phyloP scores from a whole-genome alignment of 768 basidiomycete genomes.

The Suillus variegatus region DNA sequence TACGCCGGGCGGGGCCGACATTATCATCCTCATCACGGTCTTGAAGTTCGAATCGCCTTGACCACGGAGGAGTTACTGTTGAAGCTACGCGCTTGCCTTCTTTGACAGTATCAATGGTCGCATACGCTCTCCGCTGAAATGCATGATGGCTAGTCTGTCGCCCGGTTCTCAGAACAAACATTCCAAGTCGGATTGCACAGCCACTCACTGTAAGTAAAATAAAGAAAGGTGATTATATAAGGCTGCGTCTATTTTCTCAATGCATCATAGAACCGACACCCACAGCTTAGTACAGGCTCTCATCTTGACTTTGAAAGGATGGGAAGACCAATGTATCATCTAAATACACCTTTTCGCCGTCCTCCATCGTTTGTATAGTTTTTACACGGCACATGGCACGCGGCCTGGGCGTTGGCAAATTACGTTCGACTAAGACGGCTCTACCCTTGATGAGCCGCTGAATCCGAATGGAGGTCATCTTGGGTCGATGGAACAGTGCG shows the following conservation, averaged over 20 bases:
- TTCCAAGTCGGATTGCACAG: constrained; percentile 11
- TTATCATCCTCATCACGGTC: background rate
- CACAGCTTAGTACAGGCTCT: constrained; percentile 41
- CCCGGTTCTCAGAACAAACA: constrained; percentile 18
- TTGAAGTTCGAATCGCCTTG: background rate
- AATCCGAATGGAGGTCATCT: constrained; percentile 37
- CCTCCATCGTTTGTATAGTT: constrained; percentile 78
- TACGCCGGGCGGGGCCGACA: constrained; percentile 17
- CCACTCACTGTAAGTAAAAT: constrained; percentile 16
- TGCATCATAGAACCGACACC: too few relatives aligned
- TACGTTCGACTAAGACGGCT: constrained; percentile 27
- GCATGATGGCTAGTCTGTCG: constrained; percentile 13
- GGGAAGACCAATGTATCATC: constrained; percentile 62
- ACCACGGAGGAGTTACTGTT: background rate
- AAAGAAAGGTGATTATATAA: constrained; percentile 21
- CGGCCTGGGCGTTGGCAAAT: constrained; percentile 67
- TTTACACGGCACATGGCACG: constrained; percentile 56
- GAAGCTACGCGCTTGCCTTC: background rate
- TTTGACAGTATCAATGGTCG: background rate
- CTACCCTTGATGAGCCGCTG: constrained; percentile 31
- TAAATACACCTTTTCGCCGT: constrained; percentile 44
- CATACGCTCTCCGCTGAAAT: constrained; percentile 6
- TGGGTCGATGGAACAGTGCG: constrained; percentile 51
- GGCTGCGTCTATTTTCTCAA: background rate
- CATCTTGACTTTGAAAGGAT: constrained; percentile 64